Percentiles rank a stretch among this genome's conserved stretches.
Evolutionary conservation across 2,329 filamentous ascomycete species (phyloP).

Genomic region (Plectosphaerella cucumerina): DNA sequence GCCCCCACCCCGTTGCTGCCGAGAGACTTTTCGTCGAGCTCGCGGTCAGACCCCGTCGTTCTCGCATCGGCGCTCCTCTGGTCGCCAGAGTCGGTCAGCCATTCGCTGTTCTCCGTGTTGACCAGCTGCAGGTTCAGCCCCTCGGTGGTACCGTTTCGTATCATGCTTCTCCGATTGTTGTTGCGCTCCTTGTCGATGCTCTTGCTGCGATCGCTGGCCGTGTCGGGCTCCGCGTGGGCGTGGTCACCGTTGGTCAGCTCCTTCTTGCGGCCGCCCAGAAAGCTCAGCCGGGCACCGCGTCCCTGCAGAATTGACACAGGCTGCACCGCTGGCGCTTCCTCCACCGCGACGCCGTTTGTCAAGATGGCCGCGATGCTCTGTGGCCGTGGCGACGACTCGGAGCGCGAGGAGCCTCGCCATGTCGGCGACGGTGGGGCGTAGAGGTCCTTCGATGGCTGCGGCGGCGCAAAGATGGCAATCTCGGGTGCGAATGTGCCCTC

Average conservation of each 20-base stretch:
- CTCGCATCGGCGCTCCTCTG: constrained; percentile 18
- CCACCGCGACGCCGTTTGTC: constrained; percentile 30
- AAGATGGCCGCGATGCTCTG: constrained; percentile 28
- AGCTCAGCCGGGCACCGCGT: constrained; percentile 52
- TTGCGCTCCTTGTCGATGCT: constrained; percentile 26
- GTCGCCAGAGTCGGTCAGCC: constrained; percentile 23
- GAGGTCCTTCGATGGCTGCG: constrained; percentile 35
- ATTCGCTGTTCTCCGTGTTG: constrained; percentile 18
- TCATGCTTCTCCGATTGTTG: constrained; percentile 39
- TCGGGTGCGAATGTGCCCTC: constrained; percentile 61
- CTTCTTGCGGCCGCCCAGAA: constrained; percentile 51
- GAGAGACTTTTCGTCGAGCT: constrained; percentile 20
- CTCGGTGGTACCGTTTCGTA: constrained; percentile 31
- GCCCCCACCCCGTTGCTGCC: constrained; percentile 21
- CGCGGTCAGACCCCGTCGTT: constrained; percentile 13
- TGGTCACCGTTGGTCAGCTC: constrained; percentile 26
- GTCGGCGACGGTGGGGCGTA: constrained; percentile 39
- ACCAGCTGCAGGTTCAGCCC: constrained; percentile 11
- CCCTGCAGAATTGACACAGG: constrained; percentile 46
- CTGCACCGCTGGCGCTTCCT: constrained; percentile 46
- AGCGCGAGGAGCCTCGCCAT: constrained; percentile 46
- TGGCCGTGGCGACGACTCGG: constrained; percentile 22
- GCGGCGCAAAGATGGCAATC: constrained; percentile 57
- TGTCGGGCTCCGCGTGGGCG: constrained; percentile 23
- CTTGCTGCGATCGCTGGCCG: constrained; percentile 18